Conservation (phyloP, 2,329 filamentous ascomycete species). For the Botrytis aclada region DNA sequence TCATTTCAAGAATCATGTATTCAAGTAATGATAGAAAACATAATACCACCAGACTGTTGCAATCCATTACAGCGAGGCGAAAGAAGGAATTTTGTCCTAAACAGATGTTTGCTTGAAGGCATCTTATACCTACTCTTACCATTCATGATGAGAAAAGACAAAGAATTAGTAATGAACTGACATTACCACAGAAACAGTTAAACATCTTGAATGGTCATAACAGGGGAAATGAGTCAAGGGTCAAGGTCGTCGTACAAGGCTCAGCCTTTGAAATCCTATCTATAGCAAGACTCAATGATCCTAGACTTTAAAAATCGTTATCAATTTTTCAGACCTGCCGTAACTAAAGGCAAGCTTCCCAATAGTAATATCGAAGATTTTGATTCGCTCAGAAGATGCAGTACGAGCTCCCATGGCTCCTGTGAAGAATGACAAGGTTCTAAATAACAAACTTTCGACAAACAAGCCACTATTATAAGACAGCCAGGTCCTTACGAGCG, state of each 20-base stretch:
- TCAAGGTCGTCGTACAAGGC: neutral
- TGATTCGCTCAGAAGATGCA: neutral
- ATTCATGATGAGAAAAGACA: neutral
- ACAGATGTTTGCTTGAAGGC: neutral
- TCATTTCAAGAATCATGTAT: rapidly evolving
- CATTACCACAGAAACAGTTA: neutral
- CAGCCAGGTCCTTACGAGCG: neutral
- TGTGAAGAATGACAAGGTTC: neutral
- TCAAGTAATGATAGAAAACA: rapidly evolving
- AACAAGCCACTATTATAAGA: too few species aligned
- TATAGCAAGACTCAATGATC: neutral
- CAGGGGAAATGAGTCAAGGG: neutral
- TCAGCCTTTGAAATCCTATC: neutral
- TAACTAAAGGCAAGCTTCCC: neutral
- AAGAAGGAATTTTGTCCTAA: neutral
- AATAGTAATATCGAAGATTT: neutral
- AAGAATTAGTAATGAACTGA: neutral
- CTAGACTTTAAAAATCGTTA: neutral
- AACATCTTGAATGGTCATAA: neutral
- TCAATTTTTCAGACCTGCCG: neutral
- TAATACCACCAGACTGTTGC: too few species aligned
- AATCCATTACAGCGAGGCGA: neutral
- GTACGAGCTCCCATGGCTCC: neutral
- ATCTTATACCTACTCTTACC: neutral
- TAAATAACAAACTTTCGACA: neutral